A percentile compares a stretch with the other conserved stretches of the same genome.
Evolutionary conservation across 306 rosid species (phyloP).

Genomic region (Quercus alba): DNA sequence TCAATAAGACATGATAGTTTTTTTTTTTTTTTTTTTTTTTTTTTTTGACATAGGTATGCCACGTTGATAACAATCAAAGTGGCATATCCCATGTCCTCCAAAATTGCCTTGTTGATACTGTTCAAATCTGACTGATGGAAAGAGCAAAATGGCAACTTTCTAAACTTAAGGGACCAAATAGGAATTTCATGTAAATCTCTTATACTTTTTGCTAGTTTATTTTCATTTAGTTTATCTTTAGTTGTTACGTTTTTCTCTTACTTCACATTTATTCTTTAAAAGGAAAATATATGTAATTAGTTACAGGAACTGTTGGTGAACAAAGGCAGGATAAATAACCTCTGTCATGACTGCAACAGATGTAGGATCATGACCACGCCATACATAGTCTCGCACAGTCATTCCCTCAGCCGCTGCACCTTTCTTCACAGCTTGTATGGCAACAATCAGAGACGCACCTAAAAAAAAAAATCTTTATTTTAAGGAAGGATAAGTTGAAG

Average conservation of each 20-base stretch:
- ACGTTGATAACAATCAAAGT: too few species aligned
- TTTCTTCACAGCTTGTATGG: slow-evolving; percentile 95
- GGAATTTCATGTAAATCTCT: too few species aligned
- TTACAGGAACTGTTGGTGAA: slow-evolving; percentile 6
- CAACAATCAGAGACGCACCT: slow-evolving; percentile 98
- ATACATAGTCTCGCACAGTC: slow-evolving; percentile 82
- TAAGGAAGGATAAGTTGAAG: slow-evolving; percentile 1
- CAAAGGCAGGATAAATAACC: slow-evolving; percentile 38
- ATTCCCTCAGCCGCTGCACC: slow-evolving; percentile 97
- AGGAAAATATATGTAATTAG: background rate
- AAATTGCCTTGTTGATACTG: too few species aligned
- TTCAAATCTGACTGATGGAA: too few species aligned
- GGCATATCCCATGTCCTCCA: too few species aligned
- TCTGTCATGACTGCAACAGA: slow-evolving; percentile 99
- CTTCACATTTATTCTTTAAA: background rate
- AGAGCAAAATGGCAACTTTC: too few species aligned
- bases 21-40: too few species aligned
- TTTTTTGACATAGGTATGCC: too few species aligned
- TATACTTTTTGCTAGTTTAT: too few species aligned
- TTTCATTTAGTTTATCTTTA: background rate
- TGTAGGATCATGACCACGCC: slow-evolving; percentile 99
- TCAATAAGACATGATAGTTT: too few species aligned
- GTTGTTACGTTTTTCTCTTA: background rate
- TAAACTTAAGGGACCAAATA: too few species aligned
- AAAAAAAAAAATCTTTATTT: slow-evolving; percentile 7